These are phyloP conservation scores for Lasiodiplodia gonubiensis DNA, from an alignment of 2,329 filamentous ascomycete genomes.

Conservation along the genomic window DNA sequence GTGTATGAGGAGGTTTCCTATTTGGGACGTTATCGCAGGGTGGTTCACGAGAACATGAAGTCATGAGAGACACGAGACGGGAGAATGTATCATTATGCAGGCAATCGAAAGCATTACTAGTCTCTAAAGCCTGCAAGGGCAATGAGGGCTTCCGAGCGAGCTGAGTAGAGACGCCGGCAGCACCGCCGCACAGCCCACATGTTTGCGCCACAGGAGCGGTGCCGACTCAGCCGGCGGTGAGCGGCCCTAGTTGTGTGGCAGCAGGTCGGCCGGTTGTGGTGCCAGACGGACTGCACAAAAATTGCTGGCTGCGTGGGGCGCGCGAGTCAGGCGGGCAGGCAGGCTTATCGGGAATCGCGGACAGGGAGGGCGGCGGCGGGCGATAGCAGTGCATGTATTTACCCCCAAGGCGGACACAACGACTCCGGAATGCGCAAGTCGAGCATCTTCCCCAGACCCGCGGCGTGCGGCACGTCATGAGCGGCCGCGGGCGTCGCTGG, in stretches of 20 bases:
- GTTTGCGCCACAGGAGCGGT: conserved; percentile 8
- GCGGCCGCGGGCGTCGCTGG: not conserved
- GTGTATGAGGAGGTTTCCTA: not conserved
- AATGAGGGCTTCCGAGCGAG: no score
- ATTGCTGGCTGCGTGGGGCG: conserved; percentile 10
- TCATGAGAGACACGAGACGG: conserved; percentile 1
- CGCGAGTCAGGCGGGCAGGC: conserved; percentile 12
- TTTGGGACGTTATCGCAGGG: not conserved
- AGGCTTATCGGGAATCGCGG: conserved; percentile 7
- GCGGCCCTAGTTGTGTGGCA: not conserved
- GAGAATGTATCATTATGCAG: not conserved
- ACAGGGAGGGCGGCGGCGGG: not conserved
- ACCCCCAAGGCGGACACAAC: not conserved
- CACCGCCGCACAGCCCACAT: conserved; percentile 1
- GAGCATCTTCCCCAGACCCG: conserved; percentile 12
- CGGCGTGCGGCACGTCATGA: conserved; percentile 4
- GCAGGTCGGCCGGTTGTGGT: conserved; percentile 4
- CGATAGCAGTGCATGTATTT: not conserved
- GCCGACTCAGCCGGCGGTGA: conserved; percentile 14
- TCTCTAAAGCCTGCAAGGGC: not conserved
- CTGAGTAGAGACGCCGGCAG: not conserved
- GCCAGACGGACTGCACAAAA: not conserved
- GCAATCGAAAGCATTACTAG: conserved; percentile 7
- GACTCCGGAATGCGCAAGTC: not conserved
- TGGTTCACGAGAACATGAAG: conserved; percentile 20